phyloP scores from a whole-genome alignment of 1,284 basidiomycete species.

The Filobasidium uniguttulatum region DNA sequence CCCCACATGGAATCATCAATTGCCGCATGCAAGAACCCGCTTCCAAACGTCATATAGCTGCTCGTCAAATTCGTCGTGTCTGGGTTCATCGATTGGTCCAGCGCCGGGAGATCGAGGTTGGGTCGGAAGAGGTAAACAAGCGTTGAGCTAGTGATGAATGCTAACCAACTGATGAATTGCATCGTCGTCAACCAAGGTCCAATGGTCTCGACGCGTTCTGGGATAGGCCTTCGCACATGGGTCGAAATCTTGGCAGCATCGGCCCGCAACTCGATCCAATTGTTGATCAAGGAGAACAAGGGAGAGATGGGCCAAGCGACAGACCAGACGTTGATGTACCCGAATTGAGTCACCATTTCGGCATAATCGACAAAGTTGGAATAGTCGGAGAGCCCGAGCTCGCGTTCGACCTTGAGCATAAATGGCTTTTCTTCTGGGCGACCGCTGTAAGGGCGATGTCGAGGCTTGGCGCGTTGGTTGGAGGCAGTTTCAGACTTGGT shows the following conservation, averaged over 20 bases:
- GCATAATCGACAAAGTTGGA: slow-evolving; percentile 61
- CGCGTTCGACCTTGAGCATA: slow-evolving; percentile 58
- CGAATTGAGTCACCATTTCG: slow-evolving; percentile 89
- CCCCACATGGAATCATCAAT: slow-evolving; percentile 18
- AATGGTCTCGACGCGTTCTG: slow-evolving; percentile 72
- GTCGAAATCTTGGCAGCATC: slow-evolving; percentile 91
- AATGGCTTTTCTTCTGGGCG: slow-evolving; percentile 27
- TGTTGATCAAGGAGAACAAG: slow-evolving; percentile 43
- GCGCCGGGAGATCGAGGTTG: slow-evolving; percentile 15
- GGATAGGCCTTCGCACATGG: slow-evolving; percentile 72
- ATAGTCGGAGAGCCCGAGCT: slow-evolving; percentile 71
- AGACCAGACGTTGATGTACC: slow-evolving; percentile 81
- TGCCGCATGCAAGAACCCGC: slow-evolving; percentile 19
- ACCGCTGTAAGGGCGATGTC: not conserved
- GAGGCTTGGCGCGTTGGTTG: too few relatives aligned
- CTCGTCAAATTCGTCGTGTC: slow-evolving; percentile 17
- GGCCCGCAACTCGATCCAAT: slow-evolving; percentile 77
- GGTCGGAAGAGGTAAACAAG: slow-evolving; percentile 70
- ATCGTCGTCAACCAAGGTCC: slow-evolving; percentile 88
- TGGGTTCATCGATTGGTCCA: slow-evolving; percentile 24
- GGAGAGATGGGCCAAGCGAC: slow-evolving; percentile 89
- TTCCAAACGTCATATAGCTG: slow-evolving; percentile 21
- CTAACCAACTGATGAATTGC: slow-evolving; percentile 73
- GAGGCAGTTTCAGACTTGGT: too few relatives aligned
- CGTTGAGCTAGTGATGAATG: slow-evolving; percentile 67